These are phyloP conservation scores for Aphanomyces euteiches DNA, from an alignment of 352 stramenopile species.

Conservation along the genomic window DNA sequence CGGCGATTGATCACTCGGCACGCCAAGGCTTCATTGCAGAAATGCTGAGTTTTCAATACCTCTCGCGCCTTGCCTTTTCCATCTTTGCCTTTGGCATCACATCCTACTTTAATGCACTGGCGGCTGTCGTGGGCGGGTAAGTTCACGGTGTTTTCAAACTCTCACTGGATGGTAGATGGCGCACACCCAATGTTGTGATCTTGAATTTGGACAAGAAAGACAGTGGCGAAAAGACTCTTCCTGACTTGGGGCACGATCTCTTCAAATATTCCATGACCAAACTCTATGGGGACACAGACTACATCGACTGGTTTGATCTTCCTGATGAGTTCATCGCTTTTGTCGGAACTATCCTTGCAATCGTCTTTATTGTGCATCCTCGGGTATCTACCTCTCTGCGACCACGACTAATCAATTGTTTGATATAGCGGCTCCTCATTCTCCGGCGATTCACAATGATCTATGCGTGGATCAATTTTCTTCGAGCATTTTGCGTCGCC, in stretches of 20 bases:
- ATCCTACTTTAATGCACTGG: constrained; percentile 80
- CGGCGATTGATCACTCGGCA: constrained; percentile 66
- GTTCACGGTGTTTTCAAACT: constrained; percentile 6
- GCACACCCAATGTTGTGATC: constrained; percentile 80
- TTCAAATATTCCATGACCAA: constrained; percentile 84
- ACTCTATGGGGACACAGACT: constrained; percentile 75
- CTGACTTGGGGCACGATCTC: constrained; percentile 78
- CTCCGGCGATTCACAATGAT: constrained; percentile 79
- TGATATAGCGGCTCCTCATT: constrained; percentile 65
- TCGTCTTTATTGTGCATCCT: constrained; percentile 71
- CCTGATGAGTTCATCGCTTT: constrained; percentile 78
- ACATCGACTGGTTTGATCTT: constrained; percentile 83
- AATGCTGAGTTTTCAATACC: constrained; percentile 85
- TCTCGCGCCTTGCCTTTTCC: constrained; percentile 76
- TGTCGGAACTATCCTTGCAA: constrained; percentile 58
- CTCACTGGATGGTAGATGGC: constrained; percentile 43
- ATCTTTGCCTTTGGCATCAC: constrained; percentile 67
- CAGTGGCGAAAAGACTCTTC: constrained; percentile 68
- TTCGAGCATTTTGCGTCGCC: constrained; percentile 81
- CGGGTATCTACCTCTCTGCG: constrained; percentile 42
- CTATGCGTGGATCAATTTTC: constrained; percentile 82
- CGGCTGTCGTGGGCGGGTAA: constrained; percentile 70
- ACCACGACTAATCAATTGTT: not conserved
- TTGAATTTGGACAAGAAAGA: constrained; percentile 54
- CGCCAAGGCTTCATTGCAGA: constrained; percentile 81